Conservation (phyloP, 768 basidiomycete species). For the Rhizopogon vinicolor region DNA sequence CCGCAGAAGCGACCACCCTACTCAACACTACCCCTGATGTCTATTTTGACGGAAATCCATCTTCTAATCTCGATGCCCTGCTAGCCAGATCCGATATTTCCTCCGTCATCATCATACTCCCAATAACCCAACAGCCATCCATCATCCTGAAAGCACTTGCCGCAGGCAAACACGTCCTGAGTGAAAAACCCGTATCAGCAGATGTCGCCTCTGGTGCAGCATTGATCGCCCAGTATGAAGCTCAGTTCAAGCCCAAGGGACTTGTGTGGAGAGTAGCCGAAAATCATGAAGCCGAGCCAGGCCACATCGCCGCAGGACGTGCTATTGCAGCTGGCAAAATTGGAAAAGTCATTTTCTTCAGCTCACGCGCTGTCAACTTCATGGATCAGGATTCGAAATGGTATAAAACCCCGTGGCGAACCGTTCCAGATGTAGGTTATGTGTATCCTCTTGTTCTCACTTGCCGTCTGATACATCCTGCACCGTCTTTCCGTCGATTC, state of each 20-base stretch:
- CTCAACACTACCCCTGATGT: conserved; percentile 39
- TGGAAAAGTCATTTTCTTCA: conserved; percentile 69
- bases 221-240: conserved; percentile 65
- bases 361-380: conserved; percentile 43
- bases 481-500: not conserved
- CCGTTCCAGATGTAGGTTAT: conserved; percentile 65
- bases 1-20: conserved; percentile 38
- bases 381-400: conserved; percentile 64
- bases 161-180: conserved; percentile 84
- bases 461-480: not conserved
- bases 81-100: conserved; percentile 64
- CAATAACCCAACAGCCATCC: conserved; percentile 69
- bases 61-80: conserved; percentile 52
- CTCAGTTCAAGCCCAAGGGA: conserved; percentile 58
- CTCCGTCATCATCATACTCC: conserved; percentile 72
- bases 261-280: conserved; percentile 81
- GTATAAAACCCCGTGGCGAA: conserved; percentile 83
- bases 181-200: conserved; percentile 83
- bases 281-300: conserved; percentile 70
- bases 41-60: conserved; percentile 51
- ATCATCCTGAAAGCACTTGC: conserved; percentile 59
- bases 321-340: conserved; percentile 57
- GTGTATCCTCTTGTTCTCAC: not conserved
- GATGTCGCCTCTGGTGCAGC: conserved; percentile 59
- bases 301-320: conserved; percentile 35